Base-by-base conservation (phyloP, 2,329 filamentous ascomycete genomes). In the Aureobasidium sp. region DNA sequence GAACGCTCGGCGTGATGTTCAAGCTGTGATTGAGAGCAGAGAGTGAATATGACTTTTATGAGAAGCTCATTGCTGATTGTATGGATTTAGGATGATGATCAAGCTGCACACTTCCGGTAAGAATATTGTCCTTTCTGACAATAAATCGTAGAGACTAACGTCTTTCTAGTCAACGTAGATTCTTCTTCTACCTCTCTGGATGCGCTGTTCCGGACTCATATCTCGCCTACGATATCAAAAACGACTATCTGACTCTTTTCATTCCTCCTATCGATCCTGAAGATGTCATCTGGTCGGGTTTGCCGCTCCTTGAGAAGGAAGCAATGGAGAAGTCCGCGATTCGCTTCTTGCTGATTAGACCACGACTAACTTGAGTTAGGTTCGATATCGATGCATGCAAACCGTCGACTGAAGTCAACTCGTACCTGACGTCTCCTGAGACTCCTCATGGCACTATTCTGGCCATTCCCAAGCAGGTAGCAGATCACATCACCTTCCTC, bases 101-200 rank as follows among this genome's bases (percentile, higher is more conserved):
- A 89, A 71, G 82, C 87, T 48, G 42, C 27, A 47, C 59, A 61
- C 15, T 61, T 61, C 42, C 59, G 59, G 59, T 61, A 7, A 48
- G 59, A 21, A 16, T 10, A 30, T 15, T 1, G 3, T 49, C 0
- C 11, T 11, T 49, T 3, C 15, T 11, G 3, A n/a, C 3, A 15
- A 11, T 8, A 13, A 48, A 13, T 48, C 15, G 16, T 3, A 50
- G 47, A 25, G 9, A 34, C 34, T 59, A 16, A 45, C 7, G 13
- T n/a, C 6, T 11, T 55, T 29, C 25, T 29, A 91, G 90, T 66
- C 92, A 97, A 76, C 89, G 92, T 65, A 87, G 94, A 61, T 90
- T 86, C 74, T 99, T 99, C 78, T 97, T 89, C 83, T 99, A 99
- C 76, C 81, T 97, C 48, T 93, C 90, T 29, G 94, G 94, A 68